Conservation (phyloP, 129 eudicot species). For the Glebionis coronaria region DNA sequence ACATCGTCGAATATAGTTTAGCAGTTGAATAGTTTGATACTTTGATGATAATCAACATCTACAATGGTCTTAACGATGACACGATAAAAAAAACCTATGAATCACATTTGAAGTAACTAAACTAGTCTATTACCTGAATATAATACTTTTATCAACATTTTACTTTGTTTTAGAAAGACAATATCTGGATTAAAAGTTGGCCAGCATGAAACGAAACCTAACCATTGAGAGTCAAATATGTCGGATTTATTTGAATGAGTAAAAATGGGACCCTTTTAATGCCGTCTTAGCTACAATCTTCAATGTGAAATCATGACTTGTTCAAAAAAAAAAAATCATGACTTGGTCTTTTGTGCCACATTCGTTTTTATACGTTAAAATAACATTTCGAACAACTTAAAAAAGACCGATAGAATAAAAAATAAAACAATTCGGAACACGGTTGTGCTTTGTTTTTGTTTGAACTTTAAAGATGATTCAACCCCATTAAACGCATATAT, state of each 20-base stretch:
- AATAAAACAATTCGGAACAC: background rate
- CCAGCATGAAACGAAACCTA: conserved; percentile 27
- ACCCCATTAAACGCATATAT: too few relatives aligned
- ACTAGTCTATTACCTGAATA: background rate
- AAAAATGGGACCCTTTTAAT: conserved; percentile 25
- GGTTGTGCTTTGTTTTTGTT: background rate
- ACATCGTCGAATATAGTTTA: too few relatives aligned
- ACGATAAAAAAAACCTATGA: too few relatives aligned
- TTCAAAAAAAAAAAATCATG: too few relatives aligned
- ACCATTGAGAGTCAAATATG: conserved; percentile 32
- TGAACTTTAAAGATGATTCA: too few relatives aligned
- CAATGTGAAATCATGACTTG: conserved; percentile 27
- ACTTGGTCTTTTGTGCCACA: conserved; percentile 31
- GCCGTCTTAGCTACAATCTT: conserved; percentile 16
- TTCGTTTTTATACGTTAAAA: background rate
- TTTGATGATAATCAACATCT: too few relatives aligned
- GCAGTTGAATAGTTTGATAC: too few relatives aligned
- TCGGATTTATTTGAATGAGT: conserved; percentile 29
- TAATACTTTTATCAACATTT: background rate
- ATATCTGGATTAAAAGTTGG: conserved; percentile 15
- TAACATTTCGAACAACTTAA: too few relatives aligned
- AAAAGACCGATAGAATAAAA: background rate
- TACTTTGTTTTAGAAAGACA: conserved; percentile 1
- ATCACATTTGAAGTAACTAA: too few relatives aligned
- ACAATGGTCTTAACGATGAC: too few relatives aligned